Evolutionary conservation across 768 basidiomycete species (phyloP).

Genomic region (Podaxis pistillaris): DNA sequence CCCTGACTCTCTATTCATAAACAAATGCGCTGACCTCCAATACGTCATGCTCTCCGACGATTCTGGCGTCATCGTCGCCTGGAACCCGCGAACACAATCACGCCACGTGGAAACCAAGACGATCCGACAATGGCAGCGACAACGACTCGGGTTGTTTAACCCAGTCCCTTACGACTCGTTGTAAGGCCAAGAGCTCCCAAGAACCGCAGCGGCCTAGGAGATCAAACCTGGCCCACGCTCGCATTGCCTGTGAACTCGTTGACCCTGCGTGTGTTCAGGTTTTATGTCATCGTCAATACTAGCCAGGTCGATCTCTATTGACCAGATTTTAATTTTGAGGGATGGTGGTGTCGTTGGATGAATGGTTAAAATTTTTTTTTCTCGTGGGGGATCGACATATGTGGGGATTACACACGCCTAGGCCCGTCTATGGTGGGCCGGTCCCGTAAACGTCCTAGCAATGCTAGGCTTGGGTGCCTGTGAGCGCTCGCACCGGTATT

Average conservation of each 20-base stretch:
- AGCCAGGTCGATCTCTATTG: not conserved
- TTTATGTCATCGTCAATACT: not conserved
- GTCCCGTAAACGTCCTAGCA: too few relatives aligned
- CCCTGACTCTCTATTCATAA: not conserved
- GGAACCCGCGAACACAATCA: conserved; percentile 1
- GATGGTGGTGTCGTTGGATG: not conserved
- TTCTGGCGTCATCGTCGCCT: not conserved
- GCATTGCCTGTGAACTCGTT: not conserved
- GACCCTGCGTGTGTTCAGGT: not conserved
- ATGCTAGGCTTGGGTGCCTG: not conserved
- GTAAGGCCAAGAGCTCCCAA: not conserved
- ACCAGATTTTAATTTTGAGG: not conserved
- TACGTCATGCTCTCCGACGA: conserved; percentile 12
- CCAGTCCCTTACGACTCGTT: not conserved
- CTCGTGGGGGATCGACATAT: too few relatives aligned
- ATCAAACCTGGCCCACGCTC: not conserved
- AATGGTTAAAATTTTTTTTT: not conserved
- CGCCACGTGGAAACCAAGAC: not conserved
- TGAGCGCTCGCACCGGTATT: not conserved
- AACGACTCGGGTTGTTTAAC: not conserved
- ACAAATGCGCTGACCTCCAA: conserved; percentile 5
- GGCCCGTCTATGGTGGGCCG: too few relatives aligned
- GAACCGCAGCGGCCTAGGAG: not conserved
- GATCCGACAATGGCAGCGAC: conserved; percentile 8
- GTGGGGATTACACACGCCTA: too few relatives aligned